These are phyloP conservation scores for Fomes fomentarius DNA, from an alignment of 1,284 basidiomycete genomes.

Conservation along the genomic window DNA sequence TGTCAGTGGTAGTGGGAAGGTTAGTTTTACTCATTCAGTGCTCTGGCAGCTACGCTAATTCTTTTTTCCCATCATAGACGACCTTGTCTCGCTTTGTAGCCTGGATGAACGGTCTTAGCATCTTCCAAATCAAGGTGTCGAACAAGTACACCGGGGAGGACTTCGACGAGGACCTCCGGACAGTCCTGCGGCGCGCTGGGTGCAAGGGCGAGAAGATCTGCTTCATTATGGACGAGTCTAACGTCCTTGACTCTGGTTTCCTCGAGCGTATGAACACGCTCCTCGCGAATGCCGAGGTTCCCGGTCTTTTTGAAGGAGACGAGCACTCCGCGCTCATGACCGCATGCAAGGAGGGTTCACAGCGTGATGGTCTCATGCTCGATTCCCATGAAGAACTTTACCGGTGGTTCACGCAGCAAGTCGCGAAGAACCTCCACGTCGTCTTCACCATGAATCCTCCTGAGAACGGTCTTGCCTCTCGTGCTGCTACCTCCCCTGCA, in stretches of 20 bases:
- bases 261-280: slow-evolving; percentile 99
- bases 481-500: slow-evolving; percentile 96
- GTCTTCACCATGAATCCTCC: slow-evolving; percentile 99
- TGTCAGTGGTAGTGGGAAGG: slow-evolving; percentile 98
- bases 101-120: slow-evolving; percentile 99
- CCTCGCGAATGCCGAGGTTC: slow-evolving; percentile 99
- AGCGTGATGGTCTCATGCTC: slow-evolving; percentile 96
- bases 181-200: slow-evolving; percentile 90
- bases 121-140: slow-evolving; percentile 99
- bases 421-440: slow-evolving; percentile 95
- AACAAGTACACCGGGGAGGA: slow-evolving; percentile 99
- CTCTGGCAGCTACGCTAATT: neutral
- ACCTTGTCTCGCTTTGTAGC: slow-evolving; percentile 98
- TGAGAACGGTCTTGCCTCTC: slow-evolving; percentile 90
- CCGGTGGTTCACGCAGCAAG: slow-evolving; percentile 96
- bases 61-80: slow-evolving; percentile 57
- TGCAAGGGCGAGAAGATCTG: slow-evolving; percentile 99
- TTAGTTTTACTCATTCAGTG: slow-evolving; percentile 37
- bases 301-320: slow-evolving; percentile 97
- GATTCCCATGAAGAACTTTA: slow-evolving; percentile 98
- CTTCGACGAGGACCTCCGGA: slow-evolving; percentile 97
- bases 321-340: slow-evolving; percentile 98
- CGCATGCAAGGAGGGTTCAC: slow-evolving; percentile 97
- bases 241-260: slow-evolving; percentile 98
- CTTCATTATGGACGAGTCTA: slow-evolving; percentile 99